A percentile compares a stretch with the other conserved stretches of the same genome.
Evolutionary conservation across 257 asterid genomes (phyloP).

Genomic region (Orobanche coerulescens): DNA sequence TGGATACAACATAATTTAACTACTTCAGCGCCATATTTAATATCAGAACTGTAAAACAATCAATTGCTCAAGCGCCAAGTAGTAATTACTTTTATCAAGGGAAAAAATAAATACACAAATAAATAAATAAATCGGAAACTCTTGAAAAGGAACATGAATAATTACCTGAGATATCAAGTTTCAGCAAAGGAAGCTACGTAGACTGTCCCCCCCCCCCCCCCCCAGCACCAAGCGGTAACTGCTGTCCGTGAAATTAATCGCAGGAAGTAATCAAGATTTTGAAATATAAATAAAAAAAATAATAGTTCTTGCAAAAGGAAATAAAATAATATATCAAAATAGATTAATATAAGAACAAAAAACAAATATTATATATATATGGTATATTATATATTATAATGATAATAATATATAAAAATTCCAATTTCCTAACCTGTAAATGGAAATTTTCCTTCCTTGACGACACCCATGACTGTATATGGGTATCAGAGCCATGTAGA

Average conservation of each 20-base stretch:
- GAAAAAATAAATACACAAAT: too few species aligned
- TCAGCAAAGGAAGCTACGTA: slow-evolving; percentile 17
- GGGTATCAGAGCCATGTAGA: too few species aligned
- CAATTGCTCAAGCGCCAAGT: too few species aligned
- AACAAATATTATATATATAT: too few species aligned
- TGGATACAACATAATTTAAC: not conserved
- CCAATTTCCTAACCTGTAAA: slow-evolving; percentile 16
- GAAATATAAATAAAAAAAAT: too few species aligned
- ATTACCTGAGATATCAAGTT: slow-evolving; percentile 27
- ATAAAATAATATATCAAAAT: too few species aligned
- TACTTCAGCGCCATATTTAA: not conserved
- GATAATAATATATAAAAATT: too few species aligned
- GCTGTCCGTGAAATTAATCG: slow-evolving; percentile 16
- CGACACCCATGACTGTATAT: too few species aligned
- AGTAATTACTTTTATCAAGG: too few species aligned
- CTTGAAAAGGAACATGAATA: not conserved
- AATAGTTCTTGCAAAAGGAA: slow-evolving; percentile 12
- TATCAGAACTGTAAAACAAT: not conserved
- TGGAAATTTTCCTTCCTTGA: too few species aligned
- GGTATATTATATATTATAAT: too few species aligned
- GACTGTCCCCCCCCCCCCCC: not conserved
- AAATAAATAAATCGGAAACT: too few species aligned
- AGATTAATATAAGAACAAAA: slow-evolving; percentile 1
- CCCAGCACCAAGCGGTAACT: slow-evolving; percentile 14
- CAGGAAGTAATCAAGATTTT: slow-evolving; percentile 3